Percentiles rank a stretch among this genome's conserved stretches.
These are phyloP conservation scores for Cladorrhinum samala DNA, from an alignment of 495 filamentous ascomycete genomes.

Conservation along the genomic window DNA sequence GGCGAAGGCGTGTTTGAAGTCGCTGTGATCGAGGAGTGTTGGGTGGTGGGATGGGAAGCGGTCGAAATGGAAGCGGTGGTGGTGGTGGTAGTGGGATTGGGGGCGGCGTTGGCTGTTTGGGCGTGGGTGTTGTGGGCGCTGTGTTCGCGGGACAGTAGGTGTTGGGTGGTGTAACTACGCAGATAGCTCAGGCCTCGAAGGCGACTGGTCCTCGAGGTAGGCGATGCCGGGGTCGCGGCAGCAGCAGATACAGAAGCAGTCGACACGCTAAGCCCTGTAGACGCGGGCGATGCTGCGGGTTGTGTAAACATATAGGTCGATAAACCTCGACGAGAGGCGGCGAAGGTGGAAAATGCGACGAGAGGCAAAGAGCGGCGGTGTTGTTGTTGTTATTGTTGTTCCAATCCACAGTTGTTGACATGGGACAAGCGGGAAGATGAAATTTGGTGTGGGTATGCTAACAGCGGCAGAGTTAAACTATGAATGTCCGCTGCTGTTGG, in stretches of 20 bases:
- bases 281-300: conserved; percentile 40
- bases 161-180: conserved; percentile 62
- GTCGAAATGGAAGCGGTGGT: not conserved
- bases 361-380: not conserved
- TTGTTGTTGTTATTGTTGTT: not conserved
- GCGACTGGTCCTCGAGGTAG: conserved; percentile 50
- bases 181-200: conserved; percentile 70
- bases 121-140: conserved; percentile 28
- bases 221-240: conserved; percentile 40
- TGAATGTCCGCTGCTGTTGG: not conserved
- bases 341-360: conserved; percentile 2
- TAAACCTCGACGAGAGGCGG: too few relatives aligned
- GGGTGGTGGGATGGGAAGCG: not conserved
- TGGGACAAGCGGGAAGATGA: not conserved
- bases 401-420: not conserved
- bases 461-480: conserved; percentile 2
- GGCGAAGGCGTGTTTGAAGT: conserved; percentile 19
- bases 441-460: conserved; percentile 5
- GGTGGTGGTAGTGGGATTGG: not conserved
- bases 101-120: conserved; percentile 13
- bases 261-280: conserved; percentile 30
- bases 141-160: conserved; percentile 50
- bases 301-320: conserved; percentile 60
- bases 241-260: conserved; percentile 37
- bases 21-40: too few relatives aligned